Evolutionary conservation across 352 stramenopile genomes (phyloP).

Genomic region (Phytophthora tubulina): DNA sequence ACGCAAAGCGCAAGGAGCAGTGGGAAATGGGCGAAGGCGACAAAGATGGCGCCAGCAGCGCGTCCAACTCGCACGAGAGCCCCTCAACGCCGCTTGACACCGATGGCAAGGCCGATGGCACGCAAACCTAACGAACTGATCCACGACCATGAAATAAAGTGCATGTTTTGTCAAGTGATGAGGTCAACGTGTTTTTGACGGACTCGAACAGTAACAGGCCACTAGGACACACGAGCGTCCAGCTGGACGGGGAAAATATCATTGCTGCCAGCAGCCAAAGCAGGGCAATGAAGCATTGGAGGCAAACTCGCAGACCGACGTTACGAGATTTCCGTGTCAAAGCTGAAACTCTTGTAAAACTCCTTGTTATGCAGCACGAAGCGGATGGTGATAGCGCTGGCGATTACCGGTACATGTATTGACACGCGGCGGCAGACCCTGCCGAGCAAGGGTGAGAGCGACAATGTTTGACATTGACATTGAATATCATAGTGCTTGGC

Average conservation of each 20-base stretch:
- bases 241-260: background rate
- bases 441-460: too few relatives aligned
- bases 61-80: background rate
- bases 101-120: conserved; percentile 7
- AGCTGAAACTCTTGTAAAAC: too few relatives aligned
- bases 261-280: background rate
- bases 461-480: too few relatives aligned
- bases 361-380: too few relatives aligned
- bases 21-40: conserved; percentile 11
- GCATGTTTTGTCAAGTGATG: conserved; percentile 1
- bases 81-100: background rate
- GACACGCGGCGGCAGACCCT: too few relatives aligned
- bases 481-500: too few relatives aligned
- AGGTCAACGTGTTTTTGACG: background rate
- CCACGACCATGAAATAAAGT: conserved; percentile 6
- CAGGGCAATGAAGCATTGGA: too few relatives aligned
- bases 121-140: background rate
- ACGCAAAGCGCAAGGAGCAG: conserved; percentile 66
- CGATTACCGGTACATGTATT: too few relatives aligned
- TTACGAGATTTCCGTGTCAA: too few relatives aligned
- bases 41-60: conserved; percentile 3
- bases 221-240: conserved; percentile 2
- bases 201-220: conserved; percentile 23
- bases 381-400: too few relatives aligned
- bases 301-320: too few relatives aligned